Base-by-base conservation (phyloP, 768 basidiomycete genomes). In the Pholiota conissans region DNA sequence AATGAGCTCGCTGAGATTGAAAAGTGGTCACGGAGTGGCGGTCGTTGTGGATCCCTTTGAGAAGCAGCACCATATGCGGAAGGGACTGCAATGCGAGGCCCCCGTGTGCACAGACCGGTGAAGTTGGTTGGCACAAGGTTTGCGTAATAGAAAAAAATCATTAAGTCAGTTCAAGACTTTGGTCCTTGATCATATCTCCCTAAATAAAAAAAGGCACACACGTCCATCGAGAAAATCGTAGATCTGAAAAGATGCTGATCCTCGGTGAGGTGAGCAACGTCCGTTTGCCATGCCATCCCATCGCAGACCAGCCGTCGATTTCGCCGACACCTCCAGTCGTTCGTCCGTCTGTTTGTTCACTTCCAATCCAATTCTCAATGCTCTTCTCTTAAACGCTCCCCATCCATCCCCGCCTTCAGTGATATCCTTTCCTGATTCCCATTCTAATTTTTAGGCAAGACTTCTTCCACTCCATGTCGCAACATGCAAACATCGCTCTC, bases 181-280 rank as follows among this genome's bases (percentile, higher is more conserved):
- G 48, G 52, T 49, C 29, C 46, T 53, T 45, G 51, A 56, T 47
- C 53, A 55, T 50, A 60, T 55, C 60, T 61, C 55, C 40, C 40
- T 35, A 24, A 53, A 61, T 59, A n/a, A 52, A 53, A 57, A 51
- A 62, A 59, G 59, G 61, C 62, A 67, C 57, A 53, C 52, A 61
- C 58, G 49, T 39, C 37, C 5, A 37, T 37, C 37, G 16, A 14
- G n/a, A 18, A 18, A 39, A 62, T 65, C 62, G 55, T 53, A 59
- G 61, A 64, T 64, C 63, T 61, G 45, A 28, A 55, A 35, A 60
- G 63, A 63, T 67, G 66, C 64, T 73, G 72, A 73, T 74, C 73
- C 73, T 73, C 73, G 73, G 73, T 73, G 59, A 60, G 66, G 52
- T 55, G 57, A 57, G 52, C 56, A 56, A 63, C 61, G 63, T 59